Evolutionary conservation across 1,284 basidiomycete species (phyloP).

Genomic region (Fomitiporia mediterranea): DNA sequence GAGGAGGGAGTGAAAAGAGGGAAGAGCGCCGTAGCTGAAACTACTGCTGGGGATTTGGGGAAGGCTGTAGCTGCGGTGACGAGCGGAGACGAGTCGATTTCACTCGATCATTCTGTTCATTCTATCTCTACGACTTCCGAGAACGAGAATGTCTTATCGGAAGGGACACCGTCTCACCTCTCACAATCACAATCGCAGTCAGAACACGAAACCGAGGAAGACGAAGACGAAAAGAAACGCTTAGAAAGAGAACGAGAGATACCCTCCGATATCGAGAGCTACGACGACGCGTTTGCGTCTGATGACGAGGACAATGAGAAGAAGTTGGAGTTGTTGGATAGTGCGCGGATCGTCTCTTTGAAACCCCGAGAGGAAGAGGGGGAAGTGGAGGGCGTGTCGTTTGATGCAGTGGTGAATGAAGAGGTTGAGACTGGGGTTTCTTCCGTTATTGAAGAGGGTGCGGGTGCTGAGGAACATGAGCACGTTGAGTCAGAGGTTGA

Average conservation of each 20-base stretch:
- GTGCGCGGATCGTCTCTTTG: constrained; percentile 9
- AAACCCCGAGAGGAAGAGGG: not conserved
- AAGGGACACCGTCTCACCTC: no score
- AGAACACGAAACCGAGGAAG: not conserved
- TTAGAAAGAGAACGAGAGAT: no score
- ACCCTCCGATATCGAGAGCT: constrained; percentile 18
- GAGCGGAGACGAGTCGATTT: not conserved
- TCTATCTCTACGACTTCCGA: not conserved
- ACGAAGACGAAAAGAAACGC: constrained; percentile 4
- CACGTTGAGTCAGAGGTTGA: not conserved
- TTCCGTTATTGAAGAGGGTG: not conserved
- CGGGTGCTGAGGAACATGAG: not conserved
- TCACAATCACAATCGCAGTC: not conserved
- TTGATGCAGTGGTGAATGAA: not conserved
- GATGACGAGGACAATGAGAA: constrained; percentile 5
- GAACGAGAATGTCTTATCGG: not conserved
- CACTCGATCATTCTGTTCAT: not conserved
- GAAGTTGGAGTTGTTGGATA: not conserved
- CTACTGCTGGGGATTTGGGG: not conserved
- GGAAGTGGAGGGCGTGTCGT: not conserved
- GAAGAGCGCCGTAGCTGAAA: not conserved
- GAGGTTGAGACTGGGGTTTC: not conserved
- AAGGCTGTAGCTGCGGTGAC: not conserved
- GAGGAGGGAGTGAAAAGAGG: constrained; percentile 20
- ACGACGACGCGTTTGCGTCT: constrained; percentile 18